Evolutionary conservation across 495 filamentous ascomycete genomes (phyloP).

Genomic region (Podospora tetraspora): DNA sequence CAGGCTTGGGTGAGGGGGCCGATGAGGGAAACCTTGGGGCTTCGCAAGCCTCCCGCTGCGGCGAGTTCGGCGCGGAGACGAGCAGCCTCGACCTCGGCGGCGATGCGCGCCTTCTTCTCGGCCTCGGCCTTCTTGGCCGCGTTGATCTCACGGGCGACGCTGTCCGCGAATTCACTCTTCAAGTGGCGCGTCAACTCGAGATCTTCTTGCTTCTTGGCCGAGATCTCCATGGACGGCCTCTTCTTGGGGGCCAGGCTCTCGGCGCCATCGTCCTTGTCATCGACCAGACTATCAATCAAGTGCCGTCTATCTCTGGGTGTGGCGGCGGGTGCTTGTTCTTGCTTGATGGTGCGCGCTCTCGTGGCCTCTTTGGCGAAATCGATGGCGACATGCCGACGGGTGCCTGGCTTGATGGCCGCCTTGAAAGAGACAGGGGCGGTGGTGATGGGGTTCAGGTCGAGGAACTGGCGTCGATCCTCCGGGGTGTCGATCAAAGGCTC

Average conservation of each 20-base stretch:
- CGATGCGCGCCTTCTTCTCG: background rate
- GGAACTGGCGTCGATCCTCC: constrained; percentile 3
- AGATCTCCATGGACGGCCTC: constrained; percentile 9
- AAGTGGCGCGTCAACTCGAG: constrained; percentile 21
- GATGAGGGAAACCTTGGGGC: constrained; percentile 24
- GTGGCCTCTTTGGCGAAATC: background rate
- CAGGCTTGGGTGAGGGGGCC: constrained; percentile 29
- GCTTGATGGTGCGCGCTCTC: background rate
- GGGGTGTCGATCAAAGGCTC: constrained; percentile 1
- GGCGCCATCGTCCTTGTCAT: background rate
- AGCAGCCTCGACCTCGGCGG: background rate
- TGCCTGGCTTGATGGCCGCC: too few species aligned
- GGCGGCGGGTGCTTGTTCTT: background rate
- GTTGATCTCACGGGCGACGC: constrained; percentile 3
- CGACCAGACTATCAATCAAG: background rate
- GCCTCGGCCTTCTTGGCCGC: constrained; percentile 8
- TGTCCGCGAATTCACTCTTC: constrained; percentile 11
- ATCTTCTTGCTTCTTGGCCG: constrained; percentile 14
- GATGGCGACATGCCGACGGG: background rate
- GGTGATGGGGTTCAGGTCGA: background rate
- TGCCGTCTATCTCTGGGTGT: background rate
- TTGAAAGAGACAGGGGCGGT: background rate
- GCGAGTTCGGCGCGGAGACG: background rate
- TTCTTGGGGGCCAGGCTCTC: background rate
- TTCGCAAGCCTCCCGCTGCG: constrained; percentile 9